Conservation (phyloP, 148 eudicot genomes). For the Rhododendron henanense region DNA sequence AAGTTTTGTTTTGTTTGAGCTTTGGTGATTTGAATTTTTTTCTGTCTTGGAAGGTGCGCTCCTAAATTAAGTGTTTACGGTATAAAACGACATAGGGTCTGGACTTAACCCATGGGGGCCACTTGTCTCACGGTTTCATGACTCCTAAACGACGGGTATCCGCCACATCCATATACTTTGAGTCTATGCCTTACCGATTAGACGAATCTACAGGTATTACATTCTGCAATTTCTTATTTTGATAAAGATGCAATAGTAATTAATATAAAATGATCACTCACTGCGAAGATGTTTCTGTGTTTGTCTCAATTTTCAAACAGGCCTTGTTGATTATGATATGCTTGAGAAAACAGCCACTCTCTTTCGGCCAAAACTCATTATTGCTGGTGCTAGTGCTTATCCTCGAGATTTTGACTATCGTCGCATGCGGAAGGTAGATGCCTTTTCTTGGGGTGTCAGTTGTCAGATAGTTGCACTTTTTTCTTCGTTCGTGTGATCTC, state of each 20-base stretch:
- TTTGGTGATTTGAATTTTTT: neutral
- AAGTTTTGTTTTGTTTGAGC: neutral
- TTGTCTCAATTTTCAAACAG: slow-evolving; percentile 22
- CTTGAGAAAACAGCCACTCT: slow-evolving; percentile 85
- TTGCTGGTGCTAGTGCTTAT: slow-evolving; percentile 98
- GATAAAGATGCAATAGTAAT: neutral
- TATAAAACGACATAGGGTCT: slow-evolving; percentile 42
- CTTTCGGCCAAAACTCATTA: slow-evolving; percentile 84
- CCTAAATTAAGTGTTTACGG: neutral
- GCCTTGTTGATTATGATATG: slow-evolving; percentile 88
- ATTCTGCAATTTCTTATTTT: neutral
- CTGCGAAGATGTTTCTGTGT: neutral
- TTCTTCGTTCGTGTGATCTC: neutral
- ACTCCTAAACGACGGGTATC: slow-evolving; percentile 86
- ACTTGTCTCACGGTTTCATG: slow-evolving; percentile 92
- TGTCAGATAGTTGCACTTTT: neutral
- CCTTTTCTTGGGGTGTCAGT: neutral
- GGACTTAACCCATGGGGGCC: slow-evolving; percentile 94
- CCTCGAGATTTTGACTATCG: slow-evolving; percentile 90
- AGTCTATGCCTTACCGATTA: slow-evolving; percentile 86
- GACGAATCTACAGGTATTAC: slow-evolving; percentile 73
- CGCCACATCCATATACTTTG: slow-evolving; percentile 87
- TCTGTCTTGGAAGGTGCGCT: neutral
- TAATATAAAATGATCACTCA: neutral
- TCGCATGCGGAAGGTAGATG: slow-evolving; percentile 75